Base-by-base conservation (phyloP, 805 yeast species). In the Metschnikowia bowlesiae region DNA sequence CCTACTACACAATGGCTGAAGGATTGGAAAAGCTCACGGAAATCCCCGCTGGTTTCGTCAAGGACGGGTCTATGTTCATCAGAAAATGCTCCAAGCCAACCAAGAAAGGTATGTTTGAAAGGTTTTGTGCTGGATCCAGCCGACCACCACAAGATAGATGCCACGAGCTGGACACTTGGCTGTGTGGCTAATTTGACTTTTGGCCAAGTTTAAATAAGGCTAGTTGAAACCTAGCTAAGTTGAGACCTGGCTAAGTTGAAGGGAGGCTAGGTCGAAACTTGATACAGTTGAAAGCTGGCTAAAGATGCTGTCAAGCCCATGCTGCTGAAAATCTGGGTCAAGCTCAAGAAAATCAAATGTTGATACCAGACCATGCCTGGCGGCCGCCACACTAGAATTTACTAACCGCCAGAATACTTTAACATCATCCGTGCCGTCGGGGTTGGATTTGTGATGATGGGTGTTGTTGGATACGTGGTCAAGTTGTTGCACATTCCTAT, bases 391-490 rank as follows among this genome's bases (percentile, higher is more conserved):
- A 32, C 22, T 32, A 32, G 13, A 10, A 33, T 1, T 30, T 39
- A 62, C 66, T 60, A 62, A 64, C 64, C n/a, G 3, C 26, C 33
- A 80, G 99, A 92, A 74, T 92, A 88, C 78, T 62, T 84, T 52
- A 85, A 86, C 71, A 87, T 92, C 65, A 81, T 94, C 57, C 87
- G 94, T 73, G 97, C 97, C 47, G 98, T 92, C 47, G 98, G 98
- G 63, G 79, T 91, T 56, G 99, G 99, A 60, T 92, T 92, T 73
- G 76, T 92, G 62, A 92, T 92, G 82, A 94, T 92, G 91, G 99
- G 99, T 66, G 86, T 89, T 63, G 95, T 94, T 64, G 99, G 99
- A 51, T 92, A 90, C 74, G 87, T 85, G 64, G 94, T 94, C 73
- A 92, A 92, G 75, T 82, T 92, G 64, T 78, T 91, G 62, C 97